Percentiles rank a stretch among this genome's conserved stretches.
These are phyloP conservation scores for Penicillium sp. DNA, from an alignment of 2,329 filamentous ascomycete genomes.

Conservation along the genomic window DNA sequence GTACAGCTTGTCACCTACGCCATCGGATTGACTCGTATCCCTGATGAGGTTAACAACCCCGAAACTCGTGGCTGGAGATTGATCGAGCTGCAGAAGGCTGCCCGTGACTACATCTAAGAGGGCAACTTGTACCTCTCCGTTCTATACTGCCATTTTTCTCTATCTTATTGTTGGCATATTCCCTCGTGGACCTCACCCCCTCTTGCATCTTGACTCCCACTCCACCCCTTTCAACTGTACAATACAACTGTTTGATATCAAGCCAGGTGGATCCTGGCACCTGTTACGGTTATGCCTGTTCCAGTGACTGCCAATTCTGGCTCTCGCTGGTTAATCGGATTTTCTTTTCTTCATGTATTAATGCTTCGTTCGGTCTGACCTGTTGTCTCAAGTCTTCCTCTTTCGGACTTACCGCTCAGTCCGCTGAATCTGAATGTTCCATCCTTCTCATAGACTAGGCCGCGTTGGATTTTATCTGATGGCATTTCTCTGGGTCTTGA, in stretches of 20 bases:
- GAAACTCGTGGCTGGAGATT: constrained; percentile 94
- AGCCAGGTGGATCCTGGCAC: constrained; percentile 29
- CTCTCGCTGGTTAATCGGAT: constrained; percentile 16
- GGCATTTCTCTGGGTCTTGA: constrained; percentile 16
- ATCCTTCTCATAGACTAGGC: constrained; percentile 17
- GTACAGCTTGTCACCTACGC: constrained; percentile 97
- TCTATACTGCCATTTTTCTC: background rate
- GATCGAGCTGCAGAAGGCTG: constrained; percentile 98
- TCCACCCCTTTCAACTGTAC: constrained; percentile 31
- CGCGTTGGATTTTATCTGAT: constrained; percentile 17
- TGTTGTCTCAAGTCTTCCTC: background rate
- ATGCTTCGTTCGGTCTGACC: constrained; percentile 11
- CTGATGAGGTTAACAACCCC: constrained; percentile 92
- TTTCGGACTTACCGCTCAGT: background rate
- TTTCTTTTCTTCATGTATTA: constrained; percentile 21
- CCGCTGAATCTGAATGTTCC: background rate
- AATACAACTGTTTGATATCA: constrained; percentile 34
- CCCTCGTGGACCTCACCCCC: constrained; percentile 13
- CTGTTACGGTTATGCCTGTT: constrained; percentile 23
- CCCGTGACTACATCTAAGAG: constrained; percentile 70
- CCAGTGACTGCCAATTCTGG: constrained; percentile 17
- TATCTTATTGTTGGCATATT: constrained; percentile 12
- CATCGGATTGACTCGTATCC: constrained; percentile 85
- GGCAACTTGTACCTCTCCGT: background rate
- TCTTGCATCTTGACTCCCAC: constrained; percentile 24